These are phyloP conservation scores for Bimuria novae-zelandiae DNA, from an alignment of 2,329 filamentous ascomycete genomes.

Conservation along the genomic window DNA sequence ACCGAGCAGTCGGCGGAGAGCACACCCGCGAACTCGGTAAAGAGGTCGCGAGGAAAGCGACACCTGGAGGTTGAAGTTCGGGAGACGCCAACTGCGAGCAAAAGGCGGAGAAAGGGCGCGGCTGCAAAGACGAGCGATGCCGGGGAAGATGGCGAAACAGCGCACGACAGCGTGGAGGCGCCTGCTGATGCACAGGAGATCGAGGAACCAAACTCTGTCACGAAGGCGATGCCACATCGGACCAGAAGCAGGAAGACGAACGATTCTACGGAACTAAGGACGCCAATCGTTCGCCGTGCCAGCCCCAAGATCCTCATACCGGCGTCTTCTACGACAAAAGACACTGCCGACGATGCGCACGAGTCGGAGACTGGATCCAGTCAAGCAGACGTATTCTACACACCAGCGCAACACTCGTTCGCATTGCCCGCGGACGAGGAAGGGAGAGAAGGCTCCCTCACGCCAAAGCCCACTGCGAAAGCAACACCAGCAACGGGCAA, in stretches of 20 bases:
- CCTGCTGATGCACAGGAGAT: constrained; percentile 15
- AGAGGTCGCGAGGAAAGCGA: constrained; percentile 32
- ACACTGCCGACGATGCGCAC: constrained; percentile 11
- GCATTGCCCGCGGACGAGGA: constrained; percentile 31
- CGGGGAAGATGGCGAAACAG: constrained; percentile 8
- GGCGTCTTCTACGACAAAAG: constrained; percentile 19
- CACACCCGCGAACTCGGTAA: constrained; percentile 33
- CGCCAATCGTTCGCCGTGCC: constrained; percentile 27
- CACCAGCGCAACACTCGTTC: constrained; percentile 26
- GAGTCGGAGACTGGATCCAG: constrained; percentile 20
- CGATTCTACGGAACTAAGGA: constrained; percentile 4
- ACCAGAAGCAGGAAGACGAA: constrained; percentile 7
- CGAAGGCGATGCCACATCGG: constrained; percentile 16
- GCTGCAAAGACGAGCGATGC: constrained; percentile 18
- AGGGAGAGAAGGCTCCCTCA: constrained; percentile 27
- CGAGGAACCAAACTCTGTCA: constrained; percentile 18
- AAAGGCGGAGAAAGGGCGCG: constrained; percentile 32
- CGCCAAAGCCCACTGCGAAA: constrained; percentile 24
- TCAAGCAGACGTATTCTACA: constrained; percentile 27
- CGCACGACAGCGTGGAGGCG: constrained; percentile 4
- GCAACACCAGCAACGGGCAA: constrained; percentile 22
- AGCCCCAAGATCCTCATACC: constrained; percentile 30
- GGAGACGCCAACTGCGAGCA: constrained; percentile 35
- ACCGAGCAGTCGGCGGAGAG: constrained; percentile 24
- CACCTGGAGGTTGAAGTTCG: constrained; percentile 28